Percentiles rank a stretch among this genome's conserved stretches.
Conservation (phyloP, 2,329 filamentous ascomycete genomes). For the Penicillium hesseltinei region DNA sequence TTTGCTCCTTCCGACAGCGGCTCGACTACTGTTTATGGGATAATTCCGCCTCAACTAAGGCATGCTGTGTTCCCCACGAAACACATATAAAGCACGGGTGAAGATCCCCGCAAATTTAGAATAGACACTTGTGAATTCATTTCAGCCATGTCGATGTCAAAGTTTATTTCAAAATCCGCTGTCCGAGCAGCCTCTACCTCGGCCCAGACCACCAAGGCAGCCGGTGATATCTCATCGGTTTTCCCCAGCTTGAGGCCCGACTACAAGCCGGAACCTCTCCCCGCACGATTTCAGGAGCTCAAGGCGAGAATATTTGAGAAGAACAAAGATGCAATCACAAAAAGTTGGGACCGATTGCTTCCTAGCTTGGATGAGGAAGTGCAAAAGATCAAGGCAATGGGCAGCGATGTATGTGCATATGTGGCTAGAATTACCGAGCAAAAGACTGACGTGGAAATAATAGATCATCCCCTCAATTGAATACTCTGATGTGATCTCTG, state of each 20-base stretch:
- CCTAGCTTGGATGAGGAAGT: constrained; percentile 41
- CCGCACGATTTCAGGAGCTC: constrained; percentile 42
- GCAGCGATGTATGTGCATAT: constrained; percentile 37
- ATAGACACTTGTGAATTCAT: background rate
- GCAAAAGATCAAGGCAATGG: constrained; percentile 40
- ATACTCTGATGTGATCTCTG: constrained; percentile 41
- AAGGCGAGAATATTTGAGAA: constrained; percentile 40
- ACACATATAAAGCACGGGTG: background rate
- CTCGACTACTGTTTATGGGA: background rate
- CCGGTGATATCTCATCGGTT: constrained; percentile 50
- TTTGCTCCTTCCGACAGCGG: background rate
- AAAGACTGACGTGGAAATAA: constrained; percentile 4
- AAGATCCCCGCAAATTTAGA: background rate
- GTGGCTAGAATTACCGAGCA: background rate
- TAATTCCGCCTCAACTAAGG: background rate
- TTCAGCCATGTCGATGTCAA: constrained; percentile 30
- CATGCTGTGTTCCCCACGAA: constrained; percentile 1
- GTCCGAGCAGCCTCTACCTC: constrained; percentile 32
- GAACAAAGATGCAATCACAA: constrained; percentile 40
- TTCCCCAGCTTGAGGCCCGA: constrained; percentile 47
- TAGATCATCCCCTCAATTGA: constrained; percentile 45
- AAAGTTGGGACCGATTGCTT: constrained; percentile 46
- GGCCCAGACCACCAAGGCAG: constrained; percentile 42
- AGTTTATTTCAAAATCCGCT: constrained; percentile 28
- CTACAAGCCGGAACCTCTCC: constrained; percentile 43